A percentile compares a stretch with the other conserved stretches of the same genome.
These are phyloP conservation scores for Globisporangium cederbergense DNA, from an alignment of 352 stramenopile species.

Conservation along the genomic window DNA sequence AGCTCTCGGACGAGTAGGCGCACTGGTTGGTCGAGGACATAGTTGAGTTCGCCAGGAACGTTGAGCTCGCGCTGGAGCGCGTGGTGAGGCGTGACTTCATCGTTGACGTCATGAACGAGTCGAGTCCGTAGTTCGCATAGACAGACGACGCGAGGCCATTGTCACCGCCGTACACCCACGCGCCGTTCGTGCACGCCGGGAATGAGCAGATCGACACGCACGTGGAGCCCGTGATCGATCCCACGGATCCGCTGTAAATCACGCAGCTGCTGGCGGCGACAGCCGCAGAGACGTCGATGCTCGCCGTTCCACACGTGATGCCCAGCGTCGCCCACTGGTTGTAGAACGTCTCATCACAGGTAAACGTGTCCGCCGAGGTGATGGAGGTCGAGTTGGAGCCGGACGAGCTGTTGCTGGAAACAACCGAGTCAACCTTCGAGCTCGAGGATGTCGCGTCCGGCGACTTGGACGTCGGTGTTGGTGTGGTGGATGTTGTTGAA, in stretches of 20 bases:
- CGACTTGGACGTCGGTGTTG: background rate
- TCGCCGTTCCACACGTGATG: slow-evolving; percentile 47
- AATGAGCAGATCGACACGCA: slow-evolving; percentile 83
- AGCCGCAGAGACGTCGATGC: slow-evolving; percentile 50
- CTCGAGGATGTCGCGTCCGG: background rate
- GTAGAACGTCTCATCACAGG: slow-evolving; percentile 80
- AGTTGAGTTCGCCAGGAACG: slow-evolving; percentile 58
- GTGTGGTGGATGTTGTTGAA: background rate
- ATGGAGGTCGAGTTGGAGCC: slow-evolving; percentile 18
- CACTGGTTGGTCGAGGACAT: slow-evolving; percentile 61
- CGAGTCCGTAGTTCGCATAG: slow-evolving; percentile 49
- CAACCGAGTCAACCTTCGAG: slow-evolving; percentile 3
- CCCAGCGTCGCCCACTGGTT: slow-evolving; percentile 64
- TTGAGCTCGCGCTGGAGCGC: slow-evolving; percentile 37
- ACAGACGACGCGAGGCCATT: slow-evolving; percentile 70
- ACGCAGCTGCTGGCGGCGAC: slow-evolving; percentile 53
- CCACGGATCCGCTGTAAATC: slow-evolving; percentile 74
- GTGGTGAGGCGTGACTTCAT: slow-evolving; percentile 38
- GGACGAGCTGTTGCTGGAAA: slow-evolving; percentile 9
- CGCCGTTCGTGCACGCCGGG: slow-evolving; percentile 50
- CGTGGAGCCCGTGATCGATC: slow-evolving; percentile 39
- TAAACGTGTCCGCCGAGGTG: slow-evolving; percentile 36
- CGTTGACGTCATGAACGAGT: slow-evolving; percentile 47
- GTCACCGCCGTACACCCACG: slow-evolving; percentile 55
- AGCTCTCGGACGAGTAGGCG: slow-evolving; percentile 53